phyloP scores from a whole-genome alignment of 2,329 filamentous ascomycete species.

The Pezicula rhizophila region DNA sequence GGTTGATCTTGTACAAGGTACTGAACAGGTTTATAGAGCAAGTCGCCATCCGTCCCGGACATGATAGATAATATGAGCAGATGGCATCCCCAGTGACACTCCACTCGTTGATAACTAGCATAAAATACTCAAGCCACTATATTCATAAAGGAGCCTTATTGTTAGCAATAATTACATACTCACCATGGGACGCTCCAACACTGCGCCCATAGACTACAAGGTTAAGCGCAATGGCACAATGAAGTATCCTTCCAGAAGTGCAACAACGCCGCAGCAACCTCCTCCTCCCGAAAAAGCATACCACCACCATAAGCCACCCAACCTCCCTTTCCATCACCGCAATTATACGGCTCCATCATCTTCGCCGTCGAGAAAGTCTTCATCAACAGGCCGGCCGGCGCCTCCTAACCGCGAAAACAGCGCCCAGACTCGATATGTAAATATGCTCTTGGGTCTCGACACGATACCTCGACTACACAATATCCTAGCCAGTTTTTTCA shows the following conservation, averaged over 20 bases:
- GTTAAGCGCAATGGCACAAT: background rate
- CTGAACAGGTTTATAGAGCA: background rate
- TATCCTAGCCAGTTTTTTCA: conserved; percentile 23
- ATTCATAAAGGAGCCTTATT: background rate
- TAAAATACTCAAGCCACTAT: background rate
- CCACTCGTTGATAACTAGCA: background rate
- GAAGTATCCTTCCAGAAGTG: background rate
- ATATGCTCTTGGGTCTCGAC: conserved; percentile 23
- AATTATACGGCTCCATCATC: background rate
- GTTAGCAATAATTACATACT: background rate
- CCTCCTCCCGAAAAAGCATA: background rate
- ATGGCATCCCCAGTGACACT: background rate
- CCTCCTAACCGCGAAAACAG: conserved; percentile 12
- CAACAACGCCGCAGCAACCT: background rate
- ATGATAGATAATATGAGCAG: background rate
- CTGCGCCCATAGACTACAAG: background rate
- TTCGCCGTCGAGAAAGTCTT: background rate
- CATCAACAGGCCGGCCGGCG: background rate
- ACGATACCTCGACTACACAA: conserved; percentile 24
- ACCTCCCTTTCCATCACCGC: background rate
- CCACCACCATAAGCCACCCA: background rate
- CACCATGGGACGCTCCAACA: background rate
- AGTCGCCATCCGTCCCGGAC: background rate
- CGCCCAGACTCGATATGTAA: conserved; percentile 23
- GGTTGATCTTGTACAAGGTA: background rate